Percentiles rank a stretch among this genome's conserved stretches.
These are phyloP conservation scores for Bruguiera sexangula DNA, from an alignment of 345 rosid genomes.

Conservation along the genomic window DNA sequence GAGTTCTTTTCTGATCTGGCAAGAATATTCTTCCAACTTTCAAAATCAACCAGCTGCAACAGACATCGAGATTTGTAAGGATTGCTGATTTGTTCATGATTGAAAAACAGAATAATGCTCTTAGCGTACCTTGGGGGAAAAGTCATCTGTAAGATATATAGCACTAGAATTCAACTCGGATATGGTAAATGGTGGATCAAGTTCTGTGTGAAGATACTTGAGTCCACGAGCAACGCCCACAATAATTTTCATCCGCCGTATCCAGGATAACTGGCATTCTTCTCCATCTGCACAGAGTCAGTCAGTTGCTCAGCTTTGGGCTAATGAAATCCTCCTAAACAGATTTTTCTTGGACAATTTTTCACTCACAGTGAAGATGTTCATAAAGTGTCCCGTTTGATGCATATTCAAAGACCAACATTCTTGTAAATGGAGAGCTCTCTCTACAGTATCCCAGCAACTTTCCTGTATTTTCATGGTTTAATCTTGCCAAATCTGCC, in stretches of 20 bases:
- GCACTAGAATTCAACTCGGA: slow-evolving; percentile 88
- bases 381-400: slow-evolving; percentile 93
- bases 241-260: slow-evolving; percentile 80
- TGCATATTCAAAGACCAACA: slow-evolving; percentile 93
- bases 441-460: slow-evolving; percentile 88
- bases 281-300: slow-evolving; percentile 67
- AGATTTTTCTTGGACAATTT: slow-evolving; percentile 6
- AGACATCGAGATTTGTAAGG: not conserved
- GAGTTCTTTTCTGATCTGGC: slow-evolving; percentile 85
- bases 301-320: slow-evolving; percentile 17
- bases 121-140: slow-evolving; percentile 74
- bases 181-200: slow-evolving; percentile 85
- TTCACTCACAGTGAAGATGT: slow-evolving; percentile 85
- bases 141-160: slow-evolving; percentile 92
- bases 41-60: slow-evolving; percentile 90
- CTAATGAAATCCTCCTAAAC: slow-evolving; percentile 4
- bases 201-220: slow-evolving; percentile 83
- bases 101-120: not conserved
- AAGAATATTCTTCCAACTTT: slow-evolving; percentile 92
- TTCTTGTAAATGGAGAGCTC: slow-evolving; percentile 77
- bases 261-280: slow-evolving; percentile 83
- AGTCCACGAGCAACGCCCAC: slow-evolving; percentile 84
- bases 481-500: slow-evolving; percentile 89
- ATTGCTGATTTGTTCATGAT: not conserved
- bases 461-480: slow-evolving; percentile 74